These are phyloP conservation scores for Ustilago bromivora DNA, from an alignment of 1,284 basidiomycete species.

Conservation along the genomic window DNA sequence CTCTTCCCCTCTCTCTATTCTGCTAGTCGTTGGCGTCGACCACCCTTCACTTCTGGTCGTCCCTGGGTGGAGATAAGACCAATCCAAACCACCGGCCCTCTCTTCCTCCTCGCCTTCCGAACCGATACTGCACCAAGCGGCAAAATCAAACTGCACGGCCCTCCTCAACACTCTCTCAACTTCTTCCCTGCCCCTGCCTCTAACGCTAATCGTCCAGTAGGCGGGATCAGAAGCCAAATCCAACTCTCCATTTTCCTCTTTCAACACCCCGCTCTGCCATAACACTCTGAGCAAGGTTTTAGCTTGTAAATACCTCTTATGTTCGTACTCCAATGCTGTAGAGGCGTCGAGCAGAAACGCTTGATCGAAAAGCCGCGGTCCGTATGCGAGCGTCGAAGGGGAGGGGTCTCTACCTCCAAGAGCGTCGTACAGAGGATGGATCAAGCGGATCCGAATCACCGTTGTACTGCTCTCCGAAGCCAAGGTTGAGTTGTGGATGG, in stretches of 20 bases:
- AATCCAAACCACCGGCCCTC: neutral
- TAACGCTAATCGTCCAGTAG: constrained; percentile 12
- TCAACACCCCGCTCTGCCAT: constrained; percentile 8
- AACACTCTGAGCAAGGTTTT: constrained; percentile 32
- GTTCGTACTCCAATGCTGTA: constrained; percentile 26
- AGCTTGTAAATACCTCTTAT: constrained; percentile 29
- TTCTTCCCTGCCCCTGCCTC: neutral
- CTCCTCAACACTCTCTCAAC: neutral
- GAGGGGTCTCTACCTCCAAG: constrained; percentile 29
- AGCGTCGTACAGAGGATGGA: constrained; percentile 26
- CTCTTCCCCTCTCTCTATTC: neutral
- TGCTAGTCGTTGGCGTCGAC: neutral
- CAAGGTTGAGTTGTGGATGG: too few relatives aligned
- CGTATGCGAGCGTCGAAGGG: neutral
- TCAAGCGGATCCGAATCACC: constrained; percentile 22
- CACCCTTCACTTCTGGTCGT: neutral
- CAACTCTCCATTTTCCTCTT: constrained; percentile 3
- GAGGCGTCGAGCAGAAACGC: constrained; percentile 31
- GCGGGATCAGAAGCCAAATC: constrained; percentile 16
- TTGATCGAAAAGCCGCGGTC: constrained; percentile 28
- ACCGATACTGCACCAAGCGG: constrained; percentile 9
- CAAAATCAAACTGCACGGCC: constrained; percentile 2
- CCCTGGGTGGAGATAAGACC: neutral
- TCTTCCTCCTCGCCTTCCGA: neutral
- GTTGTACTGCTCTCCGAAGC: neutral